Evolutionary conservation across 2,329 filamentous ascomycete species (phyloP).

Genomic region (Fusarium tjaetaba): DNA sequence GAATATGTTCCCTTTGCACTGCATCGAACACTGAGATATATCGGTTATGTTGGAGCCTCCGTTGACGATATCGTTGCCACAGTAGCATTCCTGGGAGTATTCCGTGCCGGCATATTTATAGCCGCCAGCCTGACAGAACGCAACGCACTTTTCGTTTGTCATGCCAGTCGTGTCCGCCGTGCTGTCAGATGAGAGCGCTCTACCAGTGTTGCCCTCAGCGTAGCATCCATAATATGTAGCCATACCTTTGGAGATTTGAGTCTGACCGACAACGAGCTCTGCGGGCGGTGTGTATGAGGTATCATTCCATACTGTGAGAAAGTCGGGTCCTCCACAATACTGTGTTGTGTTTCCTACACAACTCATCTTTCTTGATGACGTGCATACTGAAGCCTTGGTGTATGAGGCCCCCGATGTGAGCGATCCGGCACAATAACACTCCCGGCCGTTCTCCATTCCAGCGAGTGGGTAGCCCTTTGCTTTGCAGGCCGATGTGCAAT

Average conservation of each 20-base stretch:
- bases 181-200: slow-evolving; percentile 31
- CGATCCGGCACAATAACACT: slow-evolving; percentile 34
- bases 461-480: slow-evolving; percentile 33
- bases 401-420: slow-evolving; percentile 32
- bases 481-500: slow-evolving; percentile 34
- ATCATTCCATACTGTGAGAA: slow-evolving; percentile 37
- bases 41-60: slow-evolving; percentile 25
- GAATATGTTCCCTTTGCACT: slow-evolving; percentile 38
- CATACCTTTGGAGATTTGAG: slow-evolving; percentile 25
- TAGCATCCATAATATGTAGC: slow-evolving; percentile 37
- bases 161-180: slow-evolving; percentile 25
- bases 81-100: slow-evolving; percentile 50
- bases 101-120: slow-evolving; percentile 51
- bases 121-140: slow-evolving; percentile 41
- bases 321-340: slow-evolving; percentile 33
- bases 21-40: slow-evolving; percentile 40
- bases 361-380: slow-evolving; percentile 30
- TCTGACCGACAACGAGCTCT: slow-evolving; percentile 27
- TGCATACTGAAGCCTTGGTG: slow-evolving; percentile 21
- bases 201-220: slow-evolving; percentile 20
- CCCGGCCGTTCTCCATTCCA: slow-evolving; percentile 34
- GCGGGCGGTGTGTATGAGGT: slow-evolving; percentile 31
- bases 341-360: slow-evolving; percentile 37
- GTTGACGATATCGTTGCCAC: slow-evolving; percentile 37
- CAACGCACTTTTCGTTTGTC: slow-evolving; percentile 45